A percentile compares a stretch with the other conserved stretches of the same genome.
Evolutionary conservation across 495 filamentous ascomycete genomes (phyloP).

Genomic region (Aspergillus biplanus): DNA sequence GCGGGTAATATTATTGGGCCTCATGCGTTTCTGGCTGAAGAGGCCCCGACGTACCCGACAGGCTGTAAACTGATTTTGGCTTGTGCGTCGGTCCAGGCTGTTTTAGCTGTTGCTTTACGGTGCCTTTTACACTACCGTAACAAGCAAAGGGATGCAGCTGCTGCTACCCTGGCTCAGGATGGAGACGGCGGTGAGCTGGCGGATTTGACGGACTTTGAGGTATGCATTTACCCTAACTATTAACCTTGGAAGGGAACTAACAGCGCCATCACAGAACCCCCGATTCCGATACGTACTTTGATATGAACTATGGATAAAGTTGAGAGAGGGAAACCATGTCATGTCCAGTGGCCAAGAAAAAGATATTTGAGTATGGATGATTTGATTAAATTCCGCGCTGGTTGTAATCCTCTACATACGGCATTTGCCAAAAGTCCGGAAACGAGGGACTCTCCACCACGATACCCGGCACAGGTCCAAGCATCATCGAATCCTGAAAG

Average conservation of each 20-base stretch:
- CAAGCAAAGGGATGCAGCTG: conserved; percentile 18
- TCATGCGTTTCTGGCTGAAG: conserved; percentile 38
- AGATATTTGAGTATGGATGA: background rate
- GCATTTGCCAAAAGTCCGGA: conserved; percentile 18
- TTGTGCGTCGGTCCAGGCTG: conserved; percentile 26
- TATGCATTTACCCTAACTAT: no score
- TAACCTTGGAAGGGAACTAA: no score
- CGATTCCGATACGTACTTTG: conserved; percentile 23
- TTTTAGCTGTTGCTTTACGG: conserved; percentile 17
- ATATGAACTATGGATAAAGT: background rate
- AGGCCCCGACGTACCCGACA: conserved; percentile 40
- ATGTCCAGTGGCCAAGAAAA: background rate
- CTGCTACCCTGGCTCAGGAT: background rate
- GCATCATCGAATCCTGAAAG: conserved; percentile 11
- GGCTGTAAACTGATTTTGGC: conserved; percentile 39
- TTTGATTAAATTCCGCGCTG: conserved; percentile 8
- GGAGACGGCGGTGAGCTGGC: conserved; percentile 11
- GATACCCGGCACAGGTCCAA: conserved; percentile 11
- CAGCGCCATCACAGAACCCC: conserved; percentile 14
- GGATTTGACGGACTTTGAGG: conserved; percentile 27
- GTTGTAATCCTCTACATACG: conserved; percentile 7
- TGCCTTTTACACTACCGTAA: conserved; percentile 20
- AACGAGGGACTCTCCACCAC: conserved; percentile 10
- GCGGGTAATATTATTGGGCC: conserved; percentile 40
- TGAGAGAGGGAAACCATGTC: background rate